phyloP scores from a whole-genome alignment of 345 rosid genomes.

The Acer yangbiense region DNA sequence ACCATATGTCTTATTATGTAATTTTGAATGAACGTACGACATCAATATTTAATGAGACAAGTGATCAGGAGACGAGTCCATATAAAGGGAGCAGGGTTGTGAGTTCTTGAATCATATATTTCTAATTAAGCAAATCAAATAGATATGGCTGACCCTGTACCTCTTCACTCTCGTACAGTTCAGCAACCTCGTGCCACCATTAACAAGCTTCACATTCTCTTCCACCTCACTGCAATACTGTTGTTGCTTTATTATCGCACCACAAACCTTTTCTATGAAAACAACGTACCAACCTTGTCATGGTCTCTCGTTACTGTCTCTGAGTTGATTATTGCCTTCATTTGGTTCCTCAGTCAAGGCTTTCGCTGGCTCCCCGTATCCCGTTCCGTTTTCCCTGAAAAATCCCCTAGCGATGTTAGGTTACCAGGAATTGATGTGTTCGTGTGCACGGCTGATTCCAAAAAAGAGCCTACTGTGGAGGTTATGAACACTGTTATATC shows the following conservation, averaged over 20 bases:
- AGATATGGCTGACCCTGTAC: background rate
- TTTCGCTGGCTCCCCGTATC: constrained; percentile 38
- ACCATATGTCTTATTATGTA: too few relatives aligned
- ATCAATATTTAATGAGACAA: too few relatives aligned
- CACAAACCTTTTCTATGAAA: background rate
- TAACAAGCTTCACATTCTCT: constrained; percentile 18
- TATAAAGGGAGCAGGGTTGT: background rate
- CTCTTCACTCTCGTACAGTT: background rate
- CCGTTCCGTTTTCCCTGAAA: constrained; percentile 35
- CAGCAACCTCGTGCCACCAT: background rate
- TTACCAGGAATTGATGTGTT: constrained; percentile 54
- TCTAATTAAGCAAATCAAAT: background rate
- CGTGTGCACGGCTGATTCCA: constrained; percentile 52
- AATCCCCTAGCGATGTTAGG: constrained; percentile 13
- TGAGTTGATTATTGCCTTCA: constrained; percentile 30
- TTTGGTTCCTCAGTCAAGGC: constrained; percentile 46
- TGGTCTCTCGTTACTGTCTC: constrained; percentile 30
- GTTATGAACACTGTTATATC: constrained; percentile 57
- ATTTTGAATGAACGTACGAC: too few relatives aligned
- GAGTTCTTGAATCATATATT: background rate
- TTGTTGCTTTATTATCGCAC: constrained; percentile 21
- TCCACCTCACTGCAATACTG: constrained; percentile 34
- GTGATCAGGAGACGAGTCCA: background rate
- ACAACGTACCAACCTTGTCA: background rate
- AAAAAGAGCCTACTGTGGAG: constrained; percentile 47